Evolutionary conservation across 345 rosid genomes (phyloP).

Genomic region (Euphorbia lathyris): DNA sequence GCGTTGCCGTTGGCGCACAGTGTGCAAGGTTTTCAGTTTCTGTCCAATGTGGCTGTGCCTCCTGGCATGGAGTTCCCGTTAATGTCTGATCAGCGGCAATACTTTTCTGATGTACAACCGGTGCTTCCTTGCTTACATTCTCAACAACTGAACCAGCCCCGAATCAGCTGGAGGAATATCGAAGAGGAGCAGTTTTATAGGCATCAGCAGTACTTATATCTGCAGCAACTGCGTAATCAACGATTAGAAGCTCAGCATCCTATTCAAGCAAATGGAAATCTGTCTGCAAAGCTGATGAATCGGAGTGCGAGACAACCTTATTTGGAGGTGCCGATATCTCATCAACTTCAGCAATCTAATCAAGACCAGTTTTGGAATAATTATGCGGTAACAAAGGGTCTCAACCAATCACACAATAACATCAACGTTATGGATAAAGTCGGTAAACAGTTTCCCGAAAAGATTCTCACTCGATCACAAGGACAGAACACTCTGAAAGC

Average conservation of each 20-base stretch:
- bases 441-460: constrained; percentile 54
- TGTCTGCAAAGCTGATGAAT: constrained; percentile 26
- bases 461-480: constrained; percentile 58
- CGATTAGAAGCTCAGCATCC: constrained; percentile 37
- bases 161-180: constrained; percentile 40
- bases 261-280: constrained; percentile 32
- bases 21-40: constrained; percentile 39
- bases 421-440: constrained; percentile 34
- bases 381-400: constrained; percentile 35
- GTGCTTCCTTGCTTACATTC: constrained; percentile 39
- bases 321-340: constrained; percentile 40
- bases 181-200: constrained; percentile 47
- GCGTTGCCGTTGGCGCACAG: constrained; percentile 43
- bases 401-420: constrained; percentile 29
- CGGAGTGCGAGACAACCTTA: constrained; percentile 41
- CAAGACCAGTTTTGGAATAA: constrained; percentile 44
- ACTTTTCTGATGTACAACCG: constrained; percentile 42
- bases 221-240: constrained; percentile 45
- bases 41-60: constrained; percentile 34
- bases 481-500: constrained; percentile 46
- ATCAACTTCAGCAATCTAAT: constrained; percentile 40
- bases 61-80: constrained; percentile 41
- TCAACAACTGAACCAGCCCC: constrained; percentile 39
- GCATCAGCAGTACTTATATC: constrained; percentile 40
- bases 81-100: constrained; percentile 46